phyloP scores from a whole-genome alignment of 139 green algal species.

The Trebouxia sp. region DNA sequence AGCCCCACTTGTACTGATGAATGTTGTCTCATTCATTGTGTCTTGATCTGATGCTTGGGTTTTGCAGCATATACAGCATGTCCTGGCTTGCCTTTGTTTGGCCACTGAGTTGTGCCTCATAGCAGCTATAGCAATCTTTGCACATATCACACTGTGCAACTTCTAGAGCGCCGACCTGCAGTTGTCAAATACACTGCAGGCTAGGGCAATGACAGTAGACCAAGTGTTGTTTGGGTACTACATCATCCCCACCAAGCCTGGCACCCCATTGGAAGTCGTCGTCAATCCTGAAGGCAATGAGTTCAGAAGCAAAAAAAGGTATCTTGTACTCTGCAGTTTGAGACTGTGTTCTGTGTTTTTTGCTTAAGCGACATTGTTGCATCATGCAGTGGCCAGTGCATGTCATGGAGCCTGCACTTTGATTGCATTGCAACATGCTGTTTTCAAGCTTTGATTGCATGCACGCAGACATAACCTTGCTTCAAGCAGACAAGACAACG shows the following conservation, averaged over 20 bases:
- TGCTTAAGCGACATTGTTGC: neutral
- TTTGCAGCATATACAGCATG: too few relatives aligned
- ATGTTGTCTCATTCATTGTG: too few relatives aligned
- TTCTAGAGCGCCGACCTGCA: too few relatives aligned
- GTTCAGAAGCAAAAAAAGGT: conserved; percentile 19
- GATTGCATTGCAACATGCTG: neutral
- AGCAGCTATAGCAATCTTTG: neutral
- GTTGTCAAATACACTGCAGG: too few relatives aligned
- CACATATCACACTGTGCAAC: too few relatives aligned
- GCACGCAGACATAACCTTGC: too few relatives aligned
- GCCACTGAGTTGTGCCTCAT: too few relatives aligned
- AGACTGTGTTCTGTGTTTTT: neutral
- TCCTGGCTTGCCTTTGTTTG: too few relatives aligned
- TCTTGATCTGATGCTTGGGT: too few relatives aligned
- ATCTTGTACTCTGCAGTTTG: neutral
- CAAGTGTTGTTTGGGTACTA: conserved; percentile 56
- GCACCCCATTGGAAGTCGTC: conserved; percentile 41
- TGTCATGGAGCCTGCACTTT: neutral
- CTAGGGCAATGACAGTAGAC: conserved; percentile 21
- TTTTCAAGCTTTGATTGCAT: too few relatives aligned
- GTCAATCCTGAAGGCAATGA: conserved; percentile 45
- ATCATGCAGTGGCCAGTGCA: neutral
- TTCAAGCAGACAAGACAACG: neutral
- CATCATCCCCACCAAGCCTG: conserved; percentile 35
- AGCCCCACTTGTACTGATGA: too few relatives aligned